phyloP scores from a whole-genome alignment of 805 yeast species.

The Suhomyces sp. region DNA sequence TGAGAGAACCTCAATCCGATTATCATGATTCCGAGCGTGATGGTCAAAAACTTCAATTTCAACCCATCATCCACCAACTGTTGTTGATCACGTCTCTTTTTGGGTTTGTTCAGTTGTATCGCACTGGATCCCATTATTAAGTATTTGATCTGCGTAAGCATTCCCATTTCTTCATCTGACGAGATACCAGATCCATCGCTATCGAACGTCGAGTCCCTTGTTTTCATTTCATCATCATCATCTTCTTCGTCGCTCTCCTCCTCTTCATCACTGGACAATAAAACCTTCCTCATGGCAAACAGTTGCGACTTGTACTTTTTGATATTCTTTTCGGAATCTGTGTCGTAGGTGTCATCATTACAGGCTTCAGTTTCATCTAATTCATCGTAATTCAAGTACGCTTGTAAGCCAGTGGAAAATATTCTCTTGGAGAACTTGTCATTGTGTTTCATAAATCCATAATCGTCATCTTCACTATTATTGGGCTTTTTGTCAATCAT shows the following conservation, averaged over 20 bases:
- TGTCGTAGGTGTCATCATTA: slow-evolving; percentile 6
- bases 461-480: slow-evolving; percentile 24
- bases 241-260: slow-evolving; percentile 11
- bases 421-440: slow-evolving; percentile 23
- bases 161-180: slow-evolving; percentile 23
- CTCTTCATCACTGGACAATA: slow-evolving; percentile 9
- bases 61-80: slow-evolving; percentile 37
- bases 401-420: slow-evolving; percentile 26
- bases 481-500: neutral
- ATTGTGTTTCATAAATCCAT: slow-evolving; percentile 28
- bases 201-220: slow-evolving; percentile 3
- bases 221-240: slow-evolving; percentile 4
- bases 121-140: slow-evolving; percentile 29
- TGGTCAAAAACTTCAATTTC: slow-evolving; percentile 40
- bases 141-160: slow-evolving; percentile 34
- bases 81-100: slow-evolving; percentile 19
- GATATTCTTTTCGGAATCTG: slow-evolving; percentile 15
- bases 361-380: slow-evolving; percentile 12
- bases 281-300: slow-evolving; percentile 13
- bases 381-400: slow-evolving; percentile 22
- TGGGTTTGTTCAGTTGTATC: slow-evolving; percentile 3
- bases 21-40: slow-evolving; percentile 41
- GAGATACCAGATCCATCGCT: slow-evolving; percentile 8
- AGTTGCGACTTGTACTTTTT: slow-evolving; percentile 40
- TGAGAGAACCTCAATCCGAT: slow-evolving; percentile 37